These are phyloP conservation scores for Coelastrella sp. DNA, from an alignment of 139 green algal species.

Conservation along the genomic window DNA sequence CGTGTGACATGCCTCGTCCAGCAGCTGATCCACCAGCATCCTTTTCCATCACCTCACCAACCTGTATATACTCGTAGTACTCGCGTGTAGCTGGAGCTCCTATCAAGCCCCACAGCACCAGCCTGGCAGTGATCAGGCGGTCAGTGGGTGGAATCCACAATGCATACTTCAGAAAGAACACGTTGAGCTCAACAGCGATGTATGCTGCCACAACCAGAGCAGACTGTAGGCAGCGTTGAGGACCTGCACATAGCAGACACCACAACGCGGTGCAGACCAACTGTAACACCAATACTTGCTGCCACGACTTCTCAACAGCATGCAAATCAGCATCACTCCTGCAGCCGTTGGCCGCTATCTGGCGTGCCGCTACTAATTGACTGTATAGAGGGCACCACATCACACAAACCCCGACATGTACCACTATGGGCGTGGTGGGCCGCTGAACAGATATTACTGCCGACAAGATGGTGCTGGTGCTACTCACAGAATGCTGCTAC, in stretches of 20 bases:
- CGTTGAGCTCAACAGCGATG: conserved; percentile 83
- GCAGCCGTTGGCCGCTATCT: no score
- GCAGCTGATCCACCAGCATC: background rate
- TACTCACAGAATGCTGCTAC: no score
- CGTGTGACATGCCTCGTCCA: background rate
- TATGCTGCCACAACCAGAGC: conserved; percentile 63
- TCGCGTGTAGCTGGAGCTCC: conserved; percentile 63
- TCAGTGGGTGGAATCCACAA: conserved; percentile 92
- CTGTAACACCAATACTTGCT: no score
- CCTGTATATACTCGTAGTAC: conserved; percentile 90
- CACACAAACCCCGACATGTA: no score
- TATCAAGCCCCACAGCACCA: conserved; percentile 43
- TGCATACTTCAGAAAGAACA: conserved; percentile 97
- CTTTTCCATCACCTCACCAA: background rate
- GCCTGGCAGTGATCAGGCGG: conserved; percentile 81
- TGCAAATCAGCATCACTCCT: no score
- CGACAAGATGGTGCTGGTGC: no score
- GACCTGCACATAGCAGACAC: conserved; percentile 33
- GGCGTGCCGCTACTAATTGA: no score
- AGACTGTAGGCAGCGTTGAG: conserved; percentile 71
- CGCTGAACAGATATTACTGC: no score
- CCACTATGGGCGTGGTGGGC: no score
- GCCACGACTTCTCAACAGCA: no score
- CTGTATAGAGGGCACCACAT: no score
- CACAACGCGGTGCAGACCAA: no score